Conservation (phyloP, 164 flowering plant species). For the Paratinospora sagittata region DNA sequence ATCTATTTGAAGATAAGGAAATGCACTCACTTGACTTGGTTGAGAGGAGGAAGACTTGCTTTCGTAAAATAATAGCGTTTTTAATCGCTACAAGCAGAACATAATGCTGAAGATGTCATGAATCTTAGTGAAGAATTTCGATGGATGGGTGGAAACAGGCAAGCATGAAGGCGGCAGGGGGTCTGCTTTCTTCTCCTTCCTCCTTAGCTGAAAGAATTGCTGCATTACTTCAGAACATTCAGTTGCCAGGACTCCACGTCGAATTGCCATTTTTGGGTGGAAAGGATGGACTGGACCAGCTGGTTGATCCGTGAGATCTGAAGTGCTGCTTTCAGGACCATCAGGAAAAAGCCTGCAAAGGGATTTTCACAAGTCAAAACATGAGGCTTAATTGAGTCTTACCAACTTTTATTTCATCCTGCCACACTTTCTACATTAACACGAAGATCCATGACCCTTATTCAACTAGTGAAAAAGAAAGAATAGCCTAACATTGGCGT, state of each 20-base stretch:
- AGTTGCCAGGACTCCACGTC: conserved; percentile 61
- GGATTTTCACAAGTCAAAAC: conserved; percentile 3
- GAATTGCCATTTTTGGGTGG: conserved; percentile 75
- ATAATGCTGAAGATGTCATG: conserved; percentile 51
- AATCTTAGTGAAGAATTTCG: conserved; percentile 59
- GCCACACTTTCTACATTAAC: no score
- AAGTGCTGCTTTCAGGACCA: conserved; percentile 42
- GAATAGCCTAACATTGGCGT: background rate
- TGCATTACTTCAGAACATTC: conserved; percentile 88
- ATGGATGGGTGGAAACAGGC: conserved; percentile 38
- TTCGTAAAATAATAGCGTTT: background rate
- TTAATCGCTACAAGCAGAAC: conserved; percentile 53
- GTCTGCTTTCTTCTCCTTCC: conserved; percentile 52
- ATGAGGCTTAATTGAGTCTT: background rate
- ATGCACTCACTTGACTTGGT: background rate
- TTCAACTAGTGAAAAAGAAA: background rate
- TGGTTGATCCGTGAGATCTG: conserved; percentile 43
- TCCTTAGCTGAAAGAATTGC: conserved; percentile 80
- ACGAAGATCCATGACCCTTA: background rate
- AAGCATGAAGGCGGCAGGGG: conserved; percentile 40
- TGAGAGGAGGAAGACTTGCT: background rate
- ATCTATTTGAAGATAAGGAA: background rate
- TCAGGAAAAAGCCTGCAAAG: conserved; percentile 68
- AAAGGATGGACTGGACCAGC: conserved; percentile 83
- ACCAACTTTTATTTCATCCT: background rate